A percentile compares a stretch with the other conserved stretches of the same genome.
These are phyloP conservation scores for Schwanniomyces etchellsii DNA, from an alignment of 1,139 yeast genomes.

Conservation along the genomic window DNA sequence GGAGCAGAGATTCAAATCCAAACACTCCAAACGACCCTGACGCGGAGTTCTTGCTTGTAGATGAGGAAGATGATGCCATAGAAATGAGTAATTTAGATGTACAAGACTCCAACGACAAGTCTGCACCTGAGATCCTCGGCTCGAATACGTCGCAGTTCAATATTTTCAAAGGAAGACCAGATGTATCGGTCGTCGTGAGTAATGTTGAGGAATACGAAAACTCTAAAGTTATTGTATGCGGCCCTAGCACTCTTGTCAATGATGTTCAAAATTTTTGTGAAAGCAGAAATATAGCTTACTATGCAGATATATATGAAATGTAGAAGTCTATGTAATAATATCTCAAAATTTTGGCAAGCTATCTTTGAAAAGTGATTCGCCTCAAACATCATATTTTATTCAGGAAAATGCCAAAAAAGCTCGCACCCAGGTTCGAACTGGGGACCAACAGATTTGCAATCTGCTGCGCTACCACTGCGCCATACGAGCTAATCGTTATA, in stretches of 20 bases:
- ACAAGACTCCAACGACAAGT: too few species aligned
- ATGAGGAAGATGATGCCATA: slow-evolving; percentile 14
- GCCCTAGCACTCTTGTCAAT: slow-evolving; percentile 49
- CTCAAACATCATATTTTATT: background rate
- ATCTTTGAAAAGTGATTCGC: background rate
- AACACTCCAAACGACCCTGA: background rate
- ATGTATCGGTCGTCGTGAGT: background rate
- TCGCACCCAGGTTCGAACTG: slow-evolving; percentile 47
- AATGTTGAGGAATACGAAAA: background rate
- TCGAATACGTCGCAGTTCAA: too few species aligned
- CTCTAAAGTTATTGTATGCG: slow-evolving; percentile 59
- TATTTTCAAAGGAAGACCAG: background rate
- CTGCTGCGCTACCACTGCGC: slow-evolving; percentile 57
- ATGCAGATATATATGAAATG: slow-evolving; percentile 40
- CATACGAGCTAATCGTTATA: slow-evolving; percentile 47
- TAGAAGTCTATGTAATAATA: slow-evolving; percentile 7
- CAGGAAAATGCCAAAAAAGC: slow-evolving; percentile 21
- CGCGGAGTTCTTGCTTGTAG: slow-evolving; percentile 1
- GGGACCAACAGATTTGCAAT: slow-evolving; percentile 53
- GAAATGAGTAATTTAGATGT: background rate
- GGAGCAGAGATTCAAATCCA: slow-evolving; percentile 1
- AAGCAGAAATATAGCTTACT: slow-evolving; percentile 27
- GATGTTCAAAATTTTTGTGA: slow-evolving; percentile 44
- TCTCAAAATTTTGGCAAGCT: too few species aligned
- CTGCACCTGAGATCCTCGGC: too few species aligned